Percentiles rank a stretch among this genome's conserved stretches.
These are phyloP conservation scores for Sporisorium iseilematis-ciliati DNA, from an alignment of 1,284 basidiomycete genomes.

Conservation along the genomic window DNA sequence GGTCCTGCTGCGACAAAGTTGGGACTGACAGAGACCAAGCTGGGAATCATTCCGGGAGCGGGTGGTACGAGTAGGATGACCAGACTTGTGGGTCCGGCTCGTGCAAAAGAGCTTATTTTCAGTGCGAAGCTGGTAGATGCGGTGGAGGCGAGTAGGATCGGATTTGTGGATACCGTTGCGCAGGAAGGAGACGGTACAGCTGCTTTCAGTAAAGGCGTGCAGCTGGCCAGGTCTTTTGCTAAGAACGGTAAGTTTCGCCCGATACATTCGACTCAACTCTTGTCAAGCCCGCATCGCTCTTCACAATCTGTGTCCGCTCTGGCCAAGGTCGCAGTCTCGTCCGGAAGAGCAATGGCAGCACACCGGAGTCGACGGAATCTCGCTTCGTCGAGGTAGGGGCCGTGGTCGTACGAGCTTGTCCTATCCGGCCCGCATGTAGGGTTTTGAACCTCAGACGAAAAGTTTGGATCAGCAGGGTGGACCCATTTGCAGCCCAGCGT, in stretches of 20 bases:
- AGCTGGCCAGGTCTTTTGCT: constrained; percentile 42
- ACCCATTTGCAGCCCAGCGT: background rate
- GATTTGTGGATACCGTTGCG: constrained; percentile 84
- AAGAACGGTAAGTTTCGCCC: constrained; percentile 76
- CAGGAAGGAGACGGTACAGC: constrained; percentile 22
- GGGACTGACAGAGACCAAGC: constrained; percentile 83
- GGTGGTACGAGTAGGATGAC: constrained; percentile 81
- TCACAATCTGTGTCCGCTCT: background rate
- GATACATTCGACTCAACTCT: background rate
- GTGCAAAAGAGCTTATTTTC: constrained; percentile 89
- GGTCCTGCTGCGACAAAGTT: constrained; percentile 79
- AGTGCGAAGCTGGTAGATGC: constrained; percentile 79
- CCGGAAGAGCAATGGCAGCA: background rate
- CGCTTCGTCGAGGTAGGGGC: background rate
- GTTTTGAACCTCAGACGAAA: background rate
- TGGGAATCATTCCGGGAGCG: constrained; percentile 89
- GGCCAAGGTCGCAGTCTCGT: background rate
- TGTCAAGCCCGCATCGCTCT: background rate
- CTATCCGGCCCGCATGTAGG: background rate
- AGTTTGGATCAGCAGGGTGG: background rate
- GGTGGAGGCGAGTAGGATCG: constrained; percentile 80
- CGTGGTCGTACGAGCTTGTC: constrained; percentile 5
- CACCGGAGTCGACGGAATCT: too few species aligned
- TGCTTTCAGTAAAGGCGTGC: constrained; percentile 33
- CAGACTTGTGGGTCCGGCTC: constrained; percentile 82